Base-by-base conservation (phyloP, 2,329 filamentous ascomycete species). In the Pleoardoris graminearum region DNA sequence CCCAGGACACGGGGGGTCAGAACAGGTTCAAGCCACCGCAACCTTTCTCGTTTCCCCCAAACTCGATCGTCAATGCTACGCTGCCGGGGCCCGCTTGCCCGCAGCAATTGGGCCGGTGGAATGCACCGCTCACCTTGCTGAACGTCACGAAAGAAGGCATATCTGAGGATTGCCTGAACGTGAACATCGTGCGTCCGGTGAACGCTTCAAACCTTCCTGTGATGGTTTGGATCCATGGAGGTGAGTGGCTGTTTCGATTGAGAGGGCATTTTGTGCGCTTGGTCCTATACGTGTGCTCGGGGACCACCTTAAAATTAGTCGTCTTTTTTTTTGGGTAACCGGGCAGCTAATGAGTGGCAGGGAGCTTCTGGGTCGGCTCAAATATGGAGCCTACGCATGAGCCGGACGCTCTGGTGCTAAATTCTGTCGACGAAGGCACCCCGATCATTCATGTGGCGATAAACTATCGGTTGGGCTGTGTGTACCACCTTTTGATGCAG, bases 171-270 rank as follows among this genome's bases (percentile, higher is more conserved):
- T 87, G 84, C 53, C 71, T 87, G 12, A 83, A 82, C 27, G 61
- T 87, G 41, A 87, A 86, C 57, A 77, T 87, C 1, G 74, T 85
- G 27, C 77, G 84, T 2, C 82, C 82, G 1, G 75, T 76, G 7
- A 36, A 39, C 7, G 68, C 12, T 10, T 23, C 42, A 32, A 75
- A n/a, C 4, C 33, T 36, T 86, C 83, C 83, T 0, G 80, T 85
- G 2, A 76, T 77, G 35, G 76, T 85, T 2, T 88, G 84, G 83
- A 82, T 88, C 17, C 81, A 85, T 59, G 77, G 77, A 30, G 68
- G 51, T 25, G 25, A 43, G 27, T 50, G 27, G n/a, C n/a, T n/a
- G n/a, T n/a, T n/a, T n/a, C n/a, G n/a, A n/a, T n/a, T n/a, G n/a
- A n/a, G n/a, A n/a, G n/a, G n/a, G n/a, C n/a, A n/a, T n/a, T n/a